Evolutionary conservation across 164 flowering plant species (phyloP).

Genomic region (Magnolia kwangsiensis): DNA sequence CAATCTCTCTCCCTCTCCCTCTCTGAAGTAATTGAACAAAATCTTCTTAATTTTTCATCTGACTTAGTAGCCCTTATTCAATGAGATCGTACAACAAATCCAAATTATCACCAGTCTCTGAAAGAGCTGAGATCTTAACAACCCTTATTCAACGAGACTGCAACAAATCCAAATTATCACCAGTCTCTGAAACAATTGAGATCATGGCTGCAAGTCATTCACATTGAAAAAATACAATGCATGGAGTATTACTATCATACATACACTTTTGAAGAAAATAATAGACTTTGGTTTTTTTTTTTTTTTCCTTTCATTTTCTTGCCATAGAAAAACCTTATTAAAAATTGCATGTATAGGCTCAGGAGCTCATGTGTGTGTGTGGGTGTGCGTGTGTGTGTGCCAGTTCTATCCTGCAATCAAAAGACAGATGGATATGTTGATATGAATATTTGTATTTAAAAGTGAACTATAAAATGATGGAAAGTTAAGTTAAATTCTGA

Average conservation of each 20-base stretch:
- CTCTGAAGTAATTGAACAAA: slow-evolving; percentile 18
- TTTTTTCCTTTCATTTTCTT: background rate
- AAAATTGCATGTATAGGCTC: too few relatives aligned
- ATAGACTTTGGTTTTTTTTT: background rate
- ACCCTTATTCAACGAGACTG: too few relatives aligned
- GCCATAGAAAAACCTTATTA: slow-evolving; percentile 8
- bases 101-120: slow-evolving; percentile 23
- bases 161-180: too few relatives aligned
- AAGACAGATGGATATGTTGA: background rate
- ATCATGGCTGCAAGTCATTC: slow-evolving; percentile 7
- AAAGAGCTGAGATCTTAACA: too few relatives aligned
- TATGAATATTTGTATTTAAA: background rate
- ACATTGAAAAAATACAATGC: background rate
- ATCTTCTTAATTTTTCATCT: slow-evolving; percentile 22
- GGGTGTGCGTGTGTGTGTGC: too few relatives aligned
- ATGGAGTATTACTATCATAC: slow-evolving; percentile 12
- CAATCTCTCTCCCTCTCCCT: slow-evolving; percentile 2
- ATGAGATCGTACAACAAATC: slow-evolving; percentile 20
- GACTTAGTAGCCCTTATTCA: slow-evolving; percentile 2
- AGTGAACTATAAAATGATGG: background rate
- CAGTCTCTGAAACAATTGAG: slow-evolving; percentile 24
- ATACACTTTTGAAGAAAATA: slow-evolving; percentile 1
- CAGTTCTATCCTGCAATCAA: slow-evolving; percentile 55
- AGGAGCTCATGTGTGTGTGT: too few relatives aligned
- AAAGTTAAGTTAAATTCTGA: slow-evolving; percentile 3